Base-by-base conservation (phyloP, 2,329 filamentous ascomycete species). In the Atkinsonella hypoxylon region DNA sequence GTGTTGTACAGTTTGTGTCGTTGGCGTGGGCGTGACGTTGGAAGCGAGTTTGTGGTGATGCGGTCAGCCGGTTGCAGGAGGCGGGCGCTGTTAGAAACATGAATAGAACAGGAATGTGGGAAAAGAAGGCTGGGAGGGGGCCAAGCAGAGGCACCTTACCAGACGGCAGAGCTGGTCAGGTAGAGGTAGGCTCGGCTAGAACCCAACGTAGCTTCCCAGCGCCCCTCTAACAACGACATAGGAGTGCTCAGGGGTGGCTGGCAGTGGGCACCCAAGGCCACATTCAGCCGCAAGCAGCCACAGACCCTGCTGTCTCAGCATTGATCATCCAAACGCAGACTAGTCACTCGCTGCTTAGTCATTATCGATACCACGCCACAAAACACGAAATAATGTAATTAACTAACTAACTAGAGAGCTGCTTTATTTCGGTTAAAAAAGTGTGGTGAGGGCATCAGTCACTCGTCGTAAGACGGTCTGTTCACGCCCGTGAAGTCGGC, bases 81-180 rank as follows among this genome's bases (percentile, higher is more conserved):
- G 31, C 42, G 40, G 32, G 31, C 36, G 40, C 18, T 31, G 46
- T 11, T 30, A 12, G 20, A 31, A 22, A 34, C 26, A 31, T 26
- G 38, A 30, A 26, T 34, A 13, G 43, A 43, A 42, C 26, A 18
- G 43, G 22, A 17, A 40, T 9, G 15, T 32, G 47, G 49, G 15
- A 18, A 15, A 31, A 47, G 38, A 48, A 48, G 50, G 46, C 34
- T 48, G 46, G 46, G 41, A 47, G n/a, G 39, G 47, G 47, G 30
- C 15, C 8, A 18, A 34, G 31, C 40, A 44, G 30, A 15, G 41
- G 38, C 26, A 7, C 15, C 17, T 26, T n/a, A n/a, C n/a, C 38
- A 40, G 38, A 39, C 8, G 15, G 36, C n/a, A 17, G 36, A 17
- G 20, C 20, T 22, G 20, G 20, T 22, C 26, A 26, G 26, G n/a